Percentiles rank a stretch among this genome's conserved stretches.
Conservation (phyloP, 2,329 filamentous ascomycete genomes). For the Seiridium unicorne region DNA sequence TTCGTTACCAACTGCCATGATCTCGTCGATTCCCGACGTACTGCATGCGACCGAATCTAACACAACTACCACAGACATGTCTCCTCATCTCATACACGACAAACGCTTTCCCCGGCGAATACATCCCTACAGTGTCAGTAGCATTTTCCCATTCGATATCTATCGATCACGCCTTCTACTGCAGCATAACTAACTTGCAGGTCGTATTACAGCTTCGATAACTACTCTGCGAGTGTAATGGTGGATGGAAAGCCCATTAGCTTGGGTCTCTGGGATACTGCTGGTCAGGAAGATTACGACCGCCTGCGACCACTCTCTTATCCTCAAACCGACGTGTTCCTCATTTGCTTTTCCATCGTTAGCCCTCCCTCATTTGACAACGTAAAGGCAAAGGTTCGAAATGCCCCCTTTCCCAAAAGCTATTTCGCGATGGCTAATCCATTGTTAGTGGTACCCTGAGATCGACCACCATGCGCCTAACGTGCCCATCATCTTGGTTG, state of each 20-base stretch:
- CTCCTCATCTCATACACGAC: conserved; percentile 99
- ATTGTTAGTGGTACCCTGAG: conserved; percentile 84
- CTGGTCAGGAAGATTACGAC: conserved; percentile 98
- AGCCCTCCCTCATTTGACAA: conserved; percentile 98
- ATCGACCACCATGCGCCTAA: conserved; percentile 95
- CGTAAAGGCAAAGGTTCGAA: conserved; percentile 90
- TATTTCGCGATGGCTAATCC: background rate
- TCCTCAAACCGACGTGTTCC: conserved; percentile 96
- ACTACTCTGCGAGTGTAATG: conserved; percentile 99
- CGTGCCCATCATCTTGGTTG: conserved; percentile 94
- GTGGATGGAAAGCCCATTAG: conserved; percentile 98
- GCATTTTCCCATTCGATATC: no score
- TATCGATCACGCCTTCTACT: no score
- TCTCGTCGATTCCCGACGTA: no score
- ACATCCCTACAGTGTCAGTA: conserved; percentile 94
- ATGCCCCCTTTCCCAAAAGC: background rate
- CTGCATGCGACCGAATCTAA: conserved; percentile 23
- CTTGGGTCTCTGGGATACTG: conserved; percentile 96
- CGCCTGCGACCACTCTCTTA: conserved; percentile 92
- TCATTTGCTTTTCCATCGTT: conserved; percentile 98
- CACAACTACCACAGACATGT: conserved; percentile 69
- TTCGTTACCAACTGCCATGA: conserved; percentile 40
- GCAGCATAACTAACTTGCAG: background rate
- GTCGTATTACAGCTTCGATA: conserved; percentile 72
- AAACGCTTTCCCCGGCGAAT: conserved; percentile 99